Percentiles rank a stretch among this genome's conserved stretches.
Evolutionary conservation across 345 rosid species (phyloP).

Genomic region (thale cress (Arabidopsis thaliana)): TAIR10.1 NC_003076.8:8853001-8853500

Average conservation of each 20-base stretch:
- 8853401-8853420: constrained; percentile 63
- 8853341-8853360: constrained; percentile 79
- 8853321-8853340: constrained; percentile 79
- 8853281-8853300: constrained; percentile 57
- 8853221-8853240: constrained; percentile 37
- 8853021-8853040: constrained; percentile 45
- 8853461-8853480: constrained; percentile 89
- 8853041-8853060: constrained; percentile 77
- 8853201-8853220: not conserved
- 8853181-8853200: not conserved
- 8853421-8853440: constrained; percentile 71
- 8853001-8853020: not conserved
- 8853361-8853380: constrained; percentile 89
- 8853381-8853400: constrained; percentile 77
- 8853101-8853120: constrained; percentile 86
- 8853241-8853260: constrained; percentile 50
- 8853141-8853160: constrained; percentile 35
- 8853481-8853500: constrained; percentile 95
- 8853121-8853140: constrained; percentile 59
- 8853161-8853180: constrained; percentile 21
- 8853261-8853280: constrained; percentile 72
- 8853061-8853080: constrained; percentile 73
- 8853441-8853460: constrained; percentile 80
- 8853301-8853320: constrained; percentile 44
- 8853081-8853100: constrained; percentile 63